Conservation (phyloP, 108 stramenopile genomes). For the Mediolabrus comicus region DNA sequence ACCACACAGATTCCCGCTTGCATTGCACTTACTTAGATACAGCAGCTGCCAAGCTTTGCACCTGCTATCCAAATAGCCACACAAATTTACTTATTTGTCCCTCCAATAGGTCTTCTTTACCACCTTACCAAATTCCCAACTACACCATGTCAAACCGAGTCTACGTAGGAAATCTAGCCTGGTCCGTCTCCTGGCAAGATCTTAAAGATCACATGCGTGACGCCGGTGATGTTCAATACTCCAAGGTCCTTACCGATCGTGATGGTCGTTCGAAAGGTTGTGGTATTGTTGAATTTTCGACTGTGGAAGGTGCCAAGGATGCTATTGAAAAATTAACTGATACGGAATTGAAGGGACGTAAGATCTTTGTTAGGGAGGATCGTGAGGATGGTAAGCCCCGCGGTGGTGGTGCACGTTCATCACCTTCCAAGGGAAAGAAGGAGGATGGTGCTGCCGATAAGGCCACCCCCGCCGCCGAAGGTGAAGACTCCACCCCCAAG, state of each 20-base stretch:
- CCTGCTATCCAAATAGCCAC: background rate
- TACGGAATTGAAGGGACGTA: constrained; percentile 59
- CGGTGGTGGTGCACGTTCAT: constrained; percentile 32
- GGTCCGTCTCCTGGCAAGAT: constrained; percentile 86
- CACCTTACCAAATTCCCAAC: background rate
- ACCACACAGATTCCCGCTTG: too few species aligned
- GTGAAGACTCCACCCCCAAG: background rate
- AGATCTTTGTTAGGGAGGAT: constrained; percentile 64
- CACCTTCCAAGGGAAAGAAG: constrained; percentile 2
- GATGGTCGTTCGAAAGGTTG: constrained; percentile 83
- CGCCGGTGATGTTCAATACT: constrained; percentile 77
- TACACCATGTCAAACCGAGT: constrained; percentile 45
- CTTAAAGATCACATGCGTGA: constrained; percentile 93
- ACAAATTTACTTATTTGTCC: too few species aligned
- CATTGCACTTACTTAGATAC: too few species aligned
- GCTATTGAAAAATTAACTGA: constrained; percentile 80
- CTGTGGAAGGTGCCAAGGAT: constrained; percentile 53
- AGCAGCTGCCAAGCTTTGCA: too few species aligned
- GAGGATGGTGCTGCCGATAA: background rate
- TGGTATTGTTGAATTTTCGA: constrained; percentile 79
- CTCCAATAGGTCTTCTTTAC: background rate
- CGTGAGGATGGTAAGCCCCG: constrained; percentile 30
- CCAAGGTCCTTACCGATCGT: constrained; percentile 68
- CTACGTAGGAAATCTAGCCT: constrained; percentile 90
- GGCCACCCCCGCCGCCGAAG: background rate